A percentile compares a stretch with the other conserved stretches of the same genome.
These are phyloP conservation scores for Leccinum fuscescens DNA, from an alignment of 1,284 basidiomycete species.

Conservation along the genomic window DNA sequence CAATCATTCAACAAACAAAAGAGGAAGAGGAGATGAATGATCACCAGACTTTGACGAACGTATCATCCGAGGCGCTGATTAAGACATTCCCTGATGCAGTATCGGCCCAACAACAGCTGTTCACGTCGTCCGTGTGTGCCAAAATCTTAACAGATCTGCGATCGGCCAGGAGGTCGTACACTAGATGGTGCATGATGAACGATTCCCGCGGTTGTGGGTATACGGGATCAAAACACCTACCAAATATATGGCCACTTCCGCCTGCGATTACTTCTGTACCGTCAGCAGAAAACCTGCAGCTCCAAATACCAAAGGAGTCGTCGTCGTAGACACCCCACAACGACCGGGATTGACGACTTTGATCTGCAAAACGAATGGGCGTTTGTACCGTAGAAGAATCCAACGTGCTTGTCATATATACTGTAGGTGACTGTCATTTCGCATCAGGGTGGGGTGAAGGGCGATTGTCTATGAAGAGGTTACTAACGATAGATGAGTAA, in stretches of 20 bases:
- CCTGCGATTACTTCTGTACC: slow-evolving; percentile 88
- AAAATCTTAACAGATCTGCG: slow-evolving; percentile 78
- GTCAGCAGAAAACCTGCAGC: slow-evolving; percentile 93
- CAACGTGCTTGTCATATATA: slow-evolving; percentile 83
- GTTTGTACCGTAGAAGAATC: slow-evolving; percentile 71
- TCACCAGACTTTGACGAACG: slow-evolving; percentile 92
- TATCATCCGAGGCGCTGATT: slow-evolving; percentile 92
- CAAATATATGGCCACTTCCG: slow-evolving; percentile 75
- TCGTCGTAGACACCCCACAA: slow-evolving; percentile 43
- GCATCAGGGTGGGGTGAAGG: slow-evolving; percentile 4
- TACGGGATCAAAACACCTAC: slow-evolving; percentile 37
- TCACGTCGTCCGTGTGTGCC: slow-evolving; percentile 90
- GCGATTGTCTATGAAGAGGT: background rate
- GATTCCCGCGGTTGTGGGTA: background rate
- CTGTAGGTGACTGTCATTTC: slow-evolving; percentile 55
- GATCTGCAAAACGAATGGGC: slow-evolving; percentile 71
- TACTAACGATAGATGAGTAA: slow-evolving; percentile 80
- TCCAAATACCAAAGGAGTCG: slow-evolving; percentile 78
- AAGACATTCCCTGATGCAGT: slow-evolving; percentile 89
- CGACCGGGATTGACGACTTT: slow-evolving; percentile 30
- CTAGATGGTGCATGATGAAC: slow-evolving; percentile 39
- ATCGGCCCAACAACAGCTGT: slow-evolving; percentile 96
- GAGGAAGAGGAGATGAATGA: slow-evolving; percentile 16
- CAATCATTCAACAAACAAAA: background rate
- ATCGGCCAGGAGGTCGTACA: slow-evolving; percentile 87